phyloP scores from a whole-genome alignment of 2,329 filamentous ascomycete species.

The Pezicula radicicola region DNA sequence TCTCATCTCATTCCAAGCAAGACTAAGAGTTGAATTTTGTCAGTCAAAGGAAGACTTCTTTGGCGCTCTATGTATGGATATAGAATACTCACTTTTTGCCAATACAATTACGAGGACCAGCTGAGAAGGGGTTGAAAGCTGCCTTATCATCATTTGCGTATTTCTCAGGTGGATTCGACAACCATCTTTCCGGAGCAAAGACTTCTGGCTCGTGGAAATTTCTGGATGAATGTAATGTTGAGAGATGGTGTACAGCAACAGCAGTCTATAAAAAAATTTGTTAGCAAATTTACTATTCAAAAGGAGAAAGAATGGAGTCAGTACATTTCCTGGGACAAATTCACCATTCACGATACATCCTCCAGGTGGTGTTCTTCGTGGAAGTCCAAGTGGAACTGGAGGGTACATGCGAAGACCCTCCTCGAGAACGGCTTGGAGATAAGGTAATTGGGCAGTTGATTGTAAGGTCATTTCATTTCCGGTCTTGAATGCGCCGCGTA shows the following conservation, averaged over 20 bases:
- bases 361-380: conserved; percentile 1
- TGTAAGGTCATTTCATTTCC: conserved; percentile 30
- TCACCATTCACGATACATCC: conserved; percentile 5
- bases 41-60: too few relatives aligned
- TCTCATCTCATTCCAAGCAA: not conserved
- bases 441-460: conserved; percentile 23
- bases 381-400: conserved; percentile 18
- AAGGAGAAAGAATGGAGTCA: not conserved
- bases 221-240: conserved; percentile 25
- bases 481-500: conserved; percentile 26
- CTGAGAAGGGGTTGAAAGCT: conserved; percentile 26
- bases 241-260: conserved; percentile 26
- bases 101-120: conserved; percentile 33
- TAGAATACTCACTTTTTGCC: conserved; percentile 24
- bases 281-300: not conserved
- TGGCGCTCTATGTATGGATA: too few relatives aligned
- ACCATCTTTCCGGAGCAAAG: conserved; percentile 35
- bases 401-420: conserved; percentile 33
- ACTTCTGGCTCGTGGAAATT: conserved; percentile 24
- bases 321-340: conserved; percentile 5
- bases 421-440: conserved; percentile 32
- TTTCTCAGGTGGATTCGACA: conserved; percentile 14
- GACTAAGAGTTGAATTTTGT: not conserved
- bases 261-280: not conserved
- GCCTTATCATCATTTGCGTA: conserved; percentile 27